Evolutionary conservation across 306 rosid species (phyloP).

Genomic region (Trichosanthes truncata): DNA sequence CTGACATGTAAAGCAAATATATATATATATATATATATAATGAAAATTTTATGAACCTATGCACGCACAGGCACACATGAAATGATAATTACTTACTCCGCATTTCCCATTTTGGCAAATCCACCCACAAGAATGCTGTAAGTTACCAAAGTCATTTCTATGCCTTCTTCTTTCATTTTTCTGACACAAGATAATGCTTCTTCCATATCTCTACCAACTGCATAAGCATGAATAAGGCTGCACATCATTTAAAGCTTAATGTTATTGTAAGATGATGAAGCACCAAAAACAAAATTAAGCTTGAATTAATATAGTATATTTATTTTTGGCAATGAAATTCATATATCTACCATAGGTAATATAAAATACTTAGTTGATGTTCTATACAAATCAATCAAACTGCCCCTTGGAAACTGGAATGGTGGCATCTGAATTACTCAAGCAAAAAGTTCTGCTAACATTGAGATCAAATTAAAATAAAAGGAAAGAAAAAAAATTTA

Average conservation of each 20-base stretch:
- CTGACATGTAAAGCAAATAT: neutral
- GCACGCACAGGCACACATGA: neutral
- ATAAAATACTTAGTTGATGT: neutral
- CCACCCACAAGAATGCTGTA: slow-evolving; percentile 88
- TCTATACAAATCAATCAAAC: neutral
- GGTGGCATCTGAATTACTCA: neutral
- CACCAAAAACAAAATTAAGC: neutral
- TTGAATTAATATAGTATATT: neutral
- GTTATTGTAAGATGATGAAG: slow-evolving; percentile 2
- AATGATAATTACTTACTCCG: slow-evolving; percentile 56
- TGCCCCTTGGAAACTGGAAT: neutral
- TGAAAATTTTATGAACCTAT: neutral
- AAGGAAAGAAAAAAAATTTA: neutral
- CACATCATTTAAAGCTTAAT: slow-evolving; percentile 20
- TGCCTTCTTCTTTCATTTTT: slow-evolving; percentile 85
- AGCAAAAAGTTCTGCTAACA: neutral
- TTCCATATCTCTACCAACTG: slow-evolving; percentile 99
- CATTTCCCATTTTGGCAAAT: slow-evolving; percentile 62
- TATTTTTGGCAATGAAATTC: neutral
- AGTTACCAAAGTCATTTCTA: slow-evolving; percentile 85
- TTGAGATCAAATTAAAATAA: slow-evolving; percentile 3
- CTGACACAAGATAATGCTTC: slow-evolving; percentile 87
- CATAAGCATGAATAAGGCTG: slow-evolving; percentile 99
- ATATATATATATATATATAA: neutral
- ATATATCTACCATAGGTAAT: neutral